phyloP scores from a whole-genome alignment of 1,139 yeast genomes.

The Blastobotrys buckinghamii region DNA sequence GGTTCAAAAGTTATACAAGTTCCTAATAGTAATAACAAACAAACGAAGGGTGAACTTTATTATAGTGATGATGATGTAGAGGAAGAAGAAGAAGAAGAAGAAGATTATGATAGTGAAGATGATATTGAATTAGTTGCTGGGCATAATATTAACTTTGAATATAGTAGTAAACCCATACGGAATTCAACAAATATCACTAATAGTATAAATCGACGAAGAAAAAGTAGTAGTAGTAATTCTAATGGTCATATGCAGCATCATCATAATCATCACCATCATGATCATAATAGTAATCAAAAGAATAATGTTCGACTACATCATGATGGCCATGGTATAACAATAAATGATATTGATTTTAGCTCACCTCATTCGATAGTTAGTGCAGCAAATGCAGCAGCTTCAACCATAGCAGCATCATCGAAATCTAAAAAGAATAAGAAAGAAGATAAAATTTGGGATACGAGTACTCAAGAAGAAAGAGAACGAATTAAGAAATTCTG shows the following conservation, averaged over 20 bases:
- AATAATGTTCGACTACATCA: slow-evolving; percentile 20
- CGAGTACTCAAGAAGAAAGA: slow-evolving; percentile 52
- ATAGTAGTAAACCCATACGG: slow-evolving; percentile 24
- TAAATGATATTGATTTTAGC: slow-evolving; percentile 40
- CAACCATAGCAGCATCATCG: not conserved
- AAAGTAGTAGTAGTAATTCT: not conserved
- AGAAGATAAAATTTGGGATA: slow-evolving; percentile 50
- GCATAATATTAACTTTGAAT: slow-evolving; percentile 56
- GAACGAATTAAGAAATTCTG: slow-evolving; percentile 59
- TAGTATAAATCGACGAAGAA: not conserved
- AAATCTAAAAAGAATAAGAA: slow-evolving; percentile 8
- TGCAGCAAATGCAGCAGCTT: slow-evolving; percentile 27
- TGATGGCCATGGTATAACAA: slow-evolving; percentile 27
- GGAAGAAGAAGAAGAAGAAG: slow-evolving; percentile 10
- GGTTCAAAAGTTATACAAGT: slow-evolving; percentile 26
- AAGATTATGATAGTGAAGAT: slow-evolving; percentile 19
- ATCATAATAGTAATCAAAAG: not conserved
- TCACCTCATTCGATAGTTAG: slow-evolving; percentile 37
- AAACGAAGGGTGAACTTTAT: not conserved
- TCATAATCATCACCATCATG: slow-evolving; percentile 2
- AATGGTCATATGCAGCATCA: not conserved
- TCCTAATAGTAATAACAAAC: slow-evolving; percentile 16
- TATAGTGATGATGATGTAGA: not conserved
- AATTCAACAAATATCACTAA: not conserved
- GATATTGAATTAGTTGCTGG: slow-evolving; percentile 42